phyloP scores from a whole-genome alignment of 2,329 filamentous ascomycete species.

The Davidsoniella australis region DNA sequence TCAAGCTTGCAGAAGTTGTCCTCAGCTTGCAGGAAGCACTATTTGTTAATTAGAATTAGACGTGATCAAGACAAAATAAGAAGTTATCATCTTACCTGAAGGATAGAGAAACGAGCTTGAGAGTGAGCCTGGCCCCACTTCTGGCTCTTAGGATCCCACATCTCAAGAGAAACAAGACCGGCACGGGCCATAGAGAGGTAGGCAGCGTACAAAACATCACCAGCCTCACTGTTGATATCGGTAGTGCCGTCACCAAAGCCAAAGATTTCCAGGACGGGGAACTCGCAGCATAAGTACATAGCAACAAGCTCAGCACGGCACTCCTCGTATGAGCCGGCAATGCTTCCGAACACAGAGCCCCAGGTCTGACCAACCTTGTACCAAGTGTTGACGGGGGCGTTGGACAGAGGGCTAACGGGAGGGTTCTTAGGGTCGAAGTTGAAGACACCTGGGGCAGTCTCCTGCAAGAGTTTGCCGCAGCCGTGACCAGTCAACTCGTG shows the following conservation, averaged over 20 bases:
- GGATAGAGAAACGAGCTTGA: slow-evolving; percentile 78
- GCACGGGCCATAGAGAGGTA: slow-evolving; percentile 91
- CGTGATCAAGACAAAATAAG: not conserved
- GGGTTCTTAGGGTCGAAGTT: slow-evolving; percentile 79
- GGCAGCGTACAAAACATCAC: slow-evolving; percentile 71
- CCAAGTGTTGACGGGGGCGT: slow-evolving; percentile 61
- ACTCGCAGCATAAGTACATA: slow-evolving; percentile 81
- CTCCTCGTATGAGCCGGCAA: slow-evolving; percentile 69
- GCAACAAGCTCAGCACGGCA: slow-evolving; percentile 88
- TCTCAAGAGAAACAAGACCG: slow-evolving; percentile 75
- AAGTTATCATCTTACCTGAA: slow-evolving; percentile 29
- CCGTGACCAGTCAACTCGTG: slow-evolving; percentile 80
- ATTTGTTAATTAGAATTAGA: slow-evolving; percentile 6
- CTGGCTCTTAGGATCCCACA: slow-evolving; percentile 79
- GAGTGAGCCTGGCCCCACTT: slow-evolving; percentile 93
- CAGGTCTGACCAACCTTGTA: slow-evolving; percentile 94
- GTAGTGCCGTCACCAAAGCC: slow-evolving; percentile 65
- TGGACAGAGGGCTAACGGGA: slow-evolving; percentile 62
- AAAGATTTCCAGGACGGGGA: slow-evolving; percentile 76
- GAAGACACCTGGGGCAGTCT: slow-evolving; percentile 63
- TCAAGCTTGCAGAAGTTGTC: slow-evolving; percentile 72
- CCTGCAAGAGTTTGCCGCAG: slow-evolving; percentile 84
- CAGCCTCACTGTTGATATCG: slow-evolving; percentile 60
- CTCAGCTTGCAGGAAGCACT: slow-evolving; percentile 71
- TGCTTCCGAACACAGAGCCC: slow-evolving; percentile 77